Evolutionary conservation across 2,329 filamentous ascomycete species (phyloP), one percentile per base, ranked within the genome.

Genomic region (Zymoseptoria passerinii): DNA sequence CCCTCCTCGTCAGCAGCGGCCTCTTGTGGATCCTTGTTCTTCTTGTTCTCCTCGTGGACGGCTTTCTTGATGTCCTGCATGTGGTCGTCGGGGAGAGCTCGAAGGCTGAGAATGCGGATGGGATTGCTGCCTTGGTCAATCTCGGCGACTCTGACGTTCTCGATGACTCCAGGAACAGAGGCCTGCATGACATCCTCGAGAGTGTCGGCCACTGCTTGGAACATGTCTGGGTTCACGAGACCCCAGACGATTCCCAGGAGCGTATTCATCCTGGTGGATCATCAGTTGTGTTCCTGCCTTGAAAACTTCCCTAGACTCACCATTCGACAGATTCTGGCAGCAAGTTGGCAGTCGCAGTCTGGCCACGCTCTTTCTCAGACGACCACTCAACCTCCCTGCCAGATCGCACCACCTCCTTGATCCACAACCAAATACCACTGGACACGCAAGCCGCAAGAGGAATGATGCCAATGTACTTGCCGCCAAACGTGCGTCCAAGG

Each of bases 151-250:
- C 92, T 88, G 51, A 99, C 91, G 65, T 96, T 94, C 72, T 97
- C 92, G 63, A 99, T 91, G 48, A 97, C 78, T 1, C 88, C 85
- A 0, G 94, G 94, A 0, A 96, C 88, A 0, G 90, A 96, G 19
- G 92, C 92, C 72, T 95, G 91, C 92, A 97, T 97, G 65, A 97
- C 89, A 71, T 97, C 92, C 74, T 94, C 89, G 5, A 94, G 82
- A 10, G 89, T 96, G 70, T 97, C 94, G n/a, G 92, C 92, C 8
- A 96, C 83, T 5, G 84, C 83, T n/a, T 84, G 79, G 72, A 99
- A 94, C 88, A 97, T 95, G 50, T 97, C 92, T 0, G 94, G 92
- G 69, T 97, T 95, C 63, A 96, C 86, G 3, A 97, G 78, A 0
- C 90, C 89, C 94, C 94, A 99, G 50, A 94, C 81, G 49, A 96